Percentiles rank a stretch among this genome's conserved stretches.
Evolutionary conservation across 2,329 filamentous ascomycete species (phyloP).

Genomic region (Trichoderma koningiopsis): DNA sequence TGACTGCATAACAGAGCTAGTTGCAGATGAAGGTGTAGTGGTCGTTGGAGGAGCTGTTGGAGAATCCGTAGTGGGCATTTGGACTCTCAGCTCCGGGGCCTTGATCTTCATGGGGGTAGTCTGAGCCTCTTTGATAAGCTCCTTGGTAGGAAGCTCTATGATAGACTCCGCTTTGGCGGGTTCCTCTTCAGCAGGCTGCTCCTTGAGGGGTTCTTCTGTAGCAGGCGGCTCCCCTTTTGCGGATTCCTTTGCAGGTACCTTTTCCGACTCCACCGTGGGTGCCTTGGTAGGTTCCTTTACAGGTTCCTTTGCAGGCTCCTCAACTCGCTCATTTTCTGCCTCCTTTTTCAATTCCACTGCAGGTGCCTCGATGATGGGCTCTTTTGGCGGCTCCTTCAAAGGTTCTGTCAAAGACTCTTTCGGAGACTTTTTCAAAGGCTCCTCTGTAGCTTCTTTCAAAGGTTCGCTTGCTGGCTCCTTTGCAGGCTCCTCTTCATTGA

Average conservation of each 20-base stretch:
- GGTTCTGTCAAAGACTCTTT: no score
- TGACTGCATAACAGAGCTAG: conserved; percentile 50
- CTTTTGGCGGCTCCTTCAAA: background rate
- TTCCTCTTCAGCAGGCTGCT: background rate
- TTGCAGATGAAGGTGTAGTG: conserved; percentile 52
- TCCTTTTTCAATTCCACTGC: background rate
- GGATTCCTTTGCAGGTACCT: no score
- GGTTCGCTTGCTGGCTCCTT: background rate
- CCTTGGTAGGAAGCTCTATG: background rate
- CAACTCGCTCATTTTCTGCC: background rate
- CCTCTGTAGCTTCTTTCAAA: no score
- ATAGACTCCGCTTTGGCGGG: background rate
- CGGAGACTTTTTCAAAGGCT: background rate
- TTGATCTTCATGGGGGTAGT: conserved; percentile 38
- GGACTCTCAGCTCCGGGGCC: conserved; percentile 53
- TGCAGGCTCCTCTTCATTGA: conserved; percentile 6
- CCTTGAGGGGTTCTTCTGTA: background rate
- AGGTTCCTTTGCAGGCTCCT: background rate
- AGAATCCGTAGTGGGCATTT: conserved; percentile 56
- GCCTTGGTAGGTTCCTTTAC: background rate
- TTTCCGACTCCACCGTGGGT: no score
- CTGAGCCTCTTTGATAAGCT: background rate
- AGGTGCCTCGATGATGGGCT: background rate
- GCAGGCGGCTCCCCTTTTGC: background rate
- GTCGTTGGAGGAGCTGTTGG: conserved; percentile 39